Percentiles rank a stretch among this genome's conserved stretches.
Conservation (phyloP, 1,284 basidiomycete species). For the Leccinum fallax region DNA sequence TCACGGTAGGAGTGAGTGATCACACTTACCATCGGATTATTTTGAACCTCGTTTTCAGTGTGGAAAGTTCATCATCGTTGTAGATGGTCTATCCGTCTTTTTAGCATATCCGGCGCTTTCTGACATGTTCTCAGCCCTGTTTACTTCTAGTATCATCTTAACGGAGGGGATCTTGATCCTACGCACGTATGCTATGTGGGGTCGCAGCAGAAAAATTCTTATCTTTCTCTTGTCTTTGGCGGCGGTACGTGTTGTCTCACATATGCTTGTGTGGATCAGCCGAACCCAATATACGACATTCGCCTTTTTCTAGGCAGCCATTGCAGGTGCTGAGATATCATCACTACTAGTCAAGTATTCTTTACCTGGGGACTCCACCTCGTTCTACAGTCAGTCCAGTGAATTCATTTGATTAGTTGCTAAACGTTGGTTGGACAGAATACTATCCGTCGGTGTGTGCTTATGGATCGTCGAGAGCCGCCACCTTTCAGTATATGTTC, state of each 20-base stretch:
- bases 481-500: conserved; percentile 21
- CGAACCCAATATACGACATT: not conserved
- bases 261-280: not conserved
- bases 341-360: conserved; percentile 13
- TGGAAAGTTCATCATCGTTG: no score
- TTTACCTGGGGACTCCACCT: conserved; percentile 22
- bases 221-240: conserved; percentile 23
- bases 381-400: conserved; percentile 23
- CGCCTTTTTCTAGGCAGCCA: conserved; percentile 13
- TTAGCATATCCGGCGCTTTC: no score
- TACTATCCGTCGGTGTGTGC: conserved; percentile 24
- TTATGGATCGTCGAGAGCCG: conserved; percentile 21
- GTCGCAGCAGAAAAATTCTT: conserved; percentile 22
- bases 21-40: not conserved
- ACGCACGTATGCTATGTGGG: conserved; percentile 17
- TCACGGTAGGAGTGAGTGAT: conserved; percentile 7
- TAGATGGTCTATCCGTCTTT: no score
- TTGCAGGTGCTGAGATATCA: conserved; percentile 16
- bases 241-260: conserved; percentile 15
- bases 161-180: no score
- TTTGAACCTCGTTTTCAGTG: not conserved
- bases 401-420: not conserved
- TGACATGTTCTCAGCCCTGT: no score
- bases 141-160: no score
- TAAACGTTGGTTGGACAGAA: conserved; percentile 13